phyloP scores from a whole-genome alignment of 1,139 yeast genomes.

The Saccharomyces hybrid region DNA sequence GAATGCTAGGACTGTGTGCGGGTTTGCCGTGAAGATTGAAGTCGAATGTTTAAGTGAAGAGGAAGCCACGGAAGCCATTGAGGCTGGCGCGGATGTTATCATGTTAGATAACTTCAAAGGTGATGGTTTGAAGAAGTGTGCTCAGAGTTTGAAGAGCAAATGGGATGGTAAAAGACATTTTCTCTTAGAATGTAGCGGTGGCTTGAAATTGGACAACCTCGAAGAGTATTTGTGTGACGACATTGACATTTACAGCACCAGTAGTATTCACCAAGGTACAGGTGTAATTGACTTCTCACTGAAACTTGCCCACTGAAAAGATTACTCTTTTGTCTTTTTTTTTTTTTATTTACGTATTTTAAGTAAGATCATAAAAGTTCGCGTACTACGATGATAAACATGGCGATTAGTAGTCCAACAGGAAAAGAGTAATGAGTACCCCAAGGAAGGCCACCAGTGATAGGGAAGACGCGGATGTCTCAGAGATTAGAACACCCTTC shows the following conservation, averaged over 20 bases:
- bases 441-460: conserved; percentile 6
- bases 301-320: conserved; percentile 46
- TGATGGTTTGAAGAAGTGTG: conserved; percentile 56
- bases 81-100: conserved; percentile 91
- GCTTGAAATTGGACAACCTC: conserved; percentile 66
- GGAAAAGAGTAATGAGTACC: conserved; percentile 7
- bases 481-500: conserved; percentile 19
- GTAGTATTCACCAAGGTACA: conserved; percentile 89
- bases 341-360: not conserved
- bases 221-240: conserved; percentile 61
- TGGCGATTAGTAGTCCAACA: no score
- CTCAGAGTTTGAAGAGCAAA: conserved; percentile 49
- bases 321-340: not conserved
- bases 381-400: not conserved
- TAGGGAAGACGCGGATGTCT: conserved; percentile 4
- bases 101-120: conserved; percentile 89
- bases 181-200: conserved; percentile 86
- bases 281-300: conserved; percentile 75
- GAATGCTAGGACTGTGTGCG: conserved; percentile 72
- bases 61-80: conserved; percentile 87
- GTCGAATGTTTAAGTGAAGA: conserved; percentile 79
- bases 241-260: conserved; percentile 84
- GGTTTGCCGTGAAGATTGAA: conserved; percentile 84
- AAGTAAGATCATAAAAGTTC: not conserved
- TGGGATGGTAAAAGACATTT: conserved; percentile 52